These are phyloP conservation scores for Eremothecium cymbalariae DNA, from an alignment of 1,139 yeast species.

Conservation along the genomic window DNA sequence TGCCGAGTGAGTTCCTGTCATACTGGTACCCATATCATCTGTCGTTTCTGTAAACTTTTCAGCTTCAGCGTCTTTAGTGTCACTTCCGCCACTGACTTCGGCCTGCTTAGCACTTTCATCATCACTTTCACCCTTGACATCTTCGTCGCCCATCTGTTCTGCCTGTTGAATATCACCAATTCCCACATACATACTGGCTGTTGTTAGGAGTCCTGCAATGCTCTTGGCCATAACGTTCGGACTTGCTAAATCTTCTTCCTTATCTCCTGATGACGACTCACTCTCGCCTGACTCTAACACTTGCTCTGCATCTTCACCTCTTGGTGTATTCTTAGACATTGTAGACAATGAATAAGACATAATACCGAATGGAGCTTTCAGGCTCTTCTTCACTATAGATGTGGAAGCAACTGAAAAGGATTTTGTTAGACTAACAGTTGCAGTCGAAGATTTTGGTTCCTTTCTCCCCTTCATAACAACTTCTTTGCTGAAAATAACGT, in stretches of 20 bases:
- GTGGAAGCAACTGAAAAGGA: too few species aligned
- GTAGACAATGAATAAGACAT: constrained; percentile 1
- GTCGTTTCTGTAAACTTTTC: constrained; percentile 1
- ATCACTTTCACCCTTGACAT: constrained; percentile 12
- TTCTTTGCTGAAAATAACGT: too few species aligned
- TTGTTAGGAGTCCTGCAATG: constrained; percentile 43
- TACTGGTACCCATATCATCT: constrained; percentile 2
- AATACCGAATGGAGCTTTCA: constrained; percentile 3
- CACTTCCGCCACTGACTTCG: constrained; percentile 8
- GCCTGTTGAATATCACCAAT: constrained; percentile 30
- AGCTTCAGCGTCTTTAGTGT: constrained; percentile 5
- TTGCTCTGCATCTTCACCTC: too few species aligned
- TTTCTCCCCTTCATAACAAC: too few species aligned
- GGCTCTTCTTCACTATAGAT: neutral
- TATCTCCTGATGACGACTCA: constrained; percentile 5
- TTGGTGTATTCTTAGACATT: neutral
- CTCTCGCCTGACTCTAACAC: too few species aligned
- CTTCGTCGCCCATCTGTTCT: constrained; percentile 20
- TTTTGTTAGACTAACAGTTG: too few species aligned
- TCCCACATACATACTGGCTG: constrained; percentile 48
- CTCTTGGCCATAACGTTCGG: constrained; percentile 39
- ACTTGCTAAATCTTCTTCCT: constrained; percentile 30
- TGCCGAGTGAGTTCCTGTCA: constrained; percentile 1
- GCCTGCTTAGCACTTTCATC: constrained; percentile 10
- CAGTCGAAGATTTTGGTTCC: too few species aligned